Conservation (phyloP, 2,329 filamentous ascomycete genomes). For the Aspergillus costaricaensis region DNA sequence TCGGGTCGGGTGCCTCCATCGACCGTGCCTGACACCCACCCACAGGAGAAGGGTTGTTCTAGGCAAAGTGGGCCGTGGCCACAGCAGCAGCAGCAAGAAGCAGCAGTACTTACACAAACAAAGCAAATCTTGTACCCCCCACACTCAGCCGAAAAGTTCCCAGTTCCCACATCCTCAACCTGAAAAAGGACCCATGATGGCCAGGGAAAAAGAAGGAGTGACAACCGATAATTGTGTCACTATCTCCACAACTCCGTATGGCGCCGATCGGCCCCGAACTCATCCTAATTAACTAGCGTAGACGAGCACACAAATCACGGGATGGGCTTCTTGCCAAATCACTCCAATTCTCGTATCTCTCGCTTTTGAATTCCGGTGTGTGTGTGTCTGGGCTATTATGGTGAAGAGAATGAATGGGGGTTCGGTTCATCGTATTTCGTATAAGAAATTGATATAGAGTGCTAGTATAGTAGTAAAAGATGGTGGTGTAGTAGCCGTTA, state of each 20-base stretch:
- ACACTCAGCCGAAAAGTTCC: background rate
- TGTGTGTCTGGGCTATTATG: background rate
- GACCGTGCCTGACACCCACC: background rate
- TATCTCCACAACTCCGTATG: constrained; percentile 9
- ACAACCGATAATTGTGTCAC: constrained; percentile 1
- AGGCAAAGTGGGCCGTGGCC: background rate
- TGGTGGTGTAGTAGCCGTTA: background rate
- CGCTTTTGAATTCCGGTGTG: background rate
- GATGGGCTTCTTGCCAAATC: background rate
- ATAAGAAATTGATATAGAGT: too few relatives aligned
- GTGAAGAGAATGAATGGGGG: too few relatives aligned
- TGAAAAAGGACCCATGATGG: background rate
- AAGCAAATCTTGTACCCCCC: background rate
- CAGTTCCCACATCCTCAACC: background rate
- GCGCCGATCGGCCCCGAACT: constrained; percentile 6
- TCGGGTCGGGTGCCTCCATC: too few relatives aligned
- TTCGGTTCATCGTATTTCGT: too few relatives aligned
- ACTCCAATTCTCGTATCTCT: background rate
- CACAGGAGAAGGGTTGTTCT: background rate
- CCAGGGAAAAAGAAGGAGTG: background rate
- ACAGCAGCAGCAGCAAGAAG: too few relatives aligned
- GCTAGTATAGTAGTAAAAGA: background rate
- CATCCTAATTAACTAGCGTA: background rate
- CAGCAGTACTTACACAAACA: background rate
- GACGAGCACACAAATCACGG: constrained; percentile 4